These are phyloP conservation scores for Adansonia madagascariensis DNA, from an alignment of 441 rosid species.

Conservation along the genomic window DNA sequence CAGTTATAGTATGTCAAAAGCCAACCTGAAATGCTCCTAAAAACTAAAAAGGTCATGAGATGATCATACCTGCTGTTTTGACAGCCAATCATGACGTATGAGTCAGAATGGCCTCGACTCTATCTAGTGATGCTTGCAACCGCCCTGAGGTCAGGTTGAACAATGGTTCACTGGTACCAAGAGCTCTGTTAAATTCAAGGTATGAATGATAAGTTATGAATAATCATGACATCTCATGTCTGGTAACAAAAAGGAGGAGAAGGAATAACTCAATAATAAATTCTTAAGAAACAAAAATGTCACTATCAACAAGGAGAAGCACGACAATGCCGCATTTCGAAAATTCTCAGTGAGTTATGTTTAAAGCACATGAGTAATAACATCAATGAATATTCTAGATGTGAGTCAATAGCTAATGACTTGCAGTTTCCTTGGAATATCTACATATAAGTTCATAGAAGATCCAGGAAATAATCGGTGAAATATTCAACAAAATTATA, in stretches of 20 bases:
- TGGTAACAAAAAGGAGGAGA: background rate
- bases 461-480: background rate
- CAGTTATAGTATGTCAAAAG: background rate
- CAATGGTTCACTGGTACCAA: slow-evolving; percentile 77
- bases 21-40: background rate
- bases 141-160: slow-evolving; percentile 85
- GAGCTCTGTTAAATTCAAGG: slow-evolving; percentile 56
- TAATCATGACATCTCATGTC: background rate
- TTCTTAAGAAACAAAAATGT: background rate
- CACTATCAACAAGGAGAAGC: background rate
- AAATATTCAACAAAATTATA: background rate
- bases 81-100: slow-evolving; percentile 36
- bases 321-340: background rate
- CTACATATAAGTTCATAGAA: background rate
- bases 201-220: slow-evolving; percentile 27
- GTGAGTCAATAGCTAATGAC: background rate
- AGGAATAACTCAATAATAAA: background rate
- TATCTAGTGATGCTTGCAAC: slow-evolving; percentile 82
- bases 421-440: background rate
- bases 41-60: background rate
- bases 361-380: slow-evolving; percentile 5
- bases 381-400: background rate
- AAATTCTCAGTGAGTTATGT: background rate
- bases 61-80: slow-evolving; percentile 12
- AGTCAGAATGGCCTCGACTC: slow-evolving; percentile 79